Conservation (phyloP, 2,329 filamentous ascomycete species). For the Aspergillus costaricaensis region DNA sequence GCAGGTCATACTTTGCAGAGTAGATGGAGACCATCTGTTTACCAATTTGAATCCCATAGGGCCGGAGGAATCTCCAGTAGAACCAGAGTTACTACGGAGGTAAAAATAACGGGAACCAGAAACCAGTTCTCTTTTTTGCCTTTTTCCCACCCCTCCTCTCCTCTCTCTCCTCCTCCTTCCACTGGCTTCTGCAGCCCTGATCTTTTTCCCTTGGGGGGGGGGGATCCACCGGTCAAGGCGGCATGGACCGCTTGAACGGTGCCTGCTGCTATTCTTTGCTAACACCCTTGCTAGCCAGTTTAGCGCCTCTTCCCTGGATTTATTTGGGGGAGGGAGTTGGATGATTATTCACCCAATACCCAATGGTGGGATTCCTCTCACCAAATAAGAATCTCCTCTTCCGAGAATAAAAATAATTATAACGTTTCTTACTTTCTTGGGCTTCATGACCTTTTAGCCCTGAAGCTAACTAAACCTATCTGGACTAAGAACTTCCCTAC, state of each 20-base stretch:
- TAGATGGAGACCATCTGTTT: background rate
- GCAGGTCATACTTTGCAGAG: background rate
- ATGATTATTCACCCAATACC: constrained; percentile 2
- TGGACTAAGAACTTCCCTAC: constrained; percentile 16
- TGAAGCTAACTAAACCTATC: constrained; percentile 13
- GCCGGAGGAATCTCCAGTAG: background rate
- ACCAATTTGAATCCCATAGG: background rate
- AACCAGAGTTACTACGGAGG: too few relatives aligned
- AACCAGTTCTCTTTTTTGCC: background rate
- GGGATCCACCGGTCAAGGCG: constrained; percentile 24
- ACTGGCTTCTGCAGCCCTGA: constrained; percentile 12
- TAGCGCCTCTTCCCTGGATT: constrained; percentile 14
- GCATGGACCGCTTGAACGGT: constrained; percentile 24
- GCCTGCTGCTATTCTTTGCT: constrained; percentile 18
- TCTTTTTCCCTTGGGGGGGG: constrained; percentile 12
- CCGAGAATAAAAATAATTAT: constrained; percentile 9
- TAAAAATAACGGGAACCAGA: constrained; percentile 2
- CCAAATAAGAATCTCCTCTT: background rate
- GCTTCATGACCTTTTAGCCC: constrained; percentile 11
- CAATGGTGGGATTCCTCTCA: background rate
- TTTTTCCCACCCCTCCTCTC: background rate
- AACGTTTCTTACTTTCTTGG: constrained; percentile 1
- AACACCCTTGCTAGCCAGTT: constrained; percentile 10
- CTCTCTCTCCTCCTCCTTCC: background rate
- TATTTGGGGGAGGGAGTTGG: constrained; percentile 8